Percentiles rank a stretch among this genome's conserved stretches.
Evolutionary conservation across 176 grass and related monocot species (phyloP).

Genomic region (Paspalum notatum): DNA sequence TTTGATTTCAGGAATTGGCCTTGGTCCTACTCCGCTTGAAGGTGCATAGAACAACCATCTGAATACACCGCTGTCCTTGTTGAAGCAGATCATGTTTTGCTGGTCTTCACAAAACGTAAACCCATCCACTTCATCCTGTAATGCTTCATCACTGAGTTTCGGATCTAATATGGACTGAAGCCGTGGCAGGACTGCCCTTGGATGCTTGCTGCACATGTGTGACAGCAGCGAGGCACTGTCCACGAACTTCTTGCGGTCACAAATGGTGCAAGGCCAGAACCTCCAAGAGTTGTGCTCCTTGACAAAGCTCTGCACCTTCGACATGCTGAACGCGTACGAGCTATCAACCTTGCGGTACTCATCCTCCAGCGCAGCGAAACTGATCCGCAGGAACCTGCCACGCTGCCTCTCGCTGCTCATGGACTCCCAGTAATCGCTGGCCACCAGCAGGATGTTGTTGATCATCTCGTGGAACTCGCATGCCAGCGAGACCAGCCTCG

Average conservation of each 20-base stretch:
- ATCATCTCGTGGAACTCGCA: conserved; percentile 27
- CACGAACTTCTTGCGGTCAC: conserved; percentile 23
- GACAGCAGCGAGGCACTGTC: conserved; percentile 17
- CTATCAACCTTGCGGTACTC: conserved; percentile 22
- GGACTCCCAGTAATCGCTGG: conserved; percentile 33
- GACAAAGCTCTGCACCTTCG: conserved; percentile 8
- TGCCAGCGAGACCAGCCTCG: neutral
- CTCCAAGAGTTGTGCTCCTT: conserved; percentile 26
- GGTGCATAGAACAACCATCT: conserved; percentile 44
- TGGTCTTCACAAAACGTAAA: conserved; percentile 19
- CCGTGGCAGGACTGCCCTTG: conserved; percentile 18
- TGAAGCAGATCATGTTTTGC: conserved; percentile 15
- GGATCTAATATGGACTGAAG: conserved; percentile 41
- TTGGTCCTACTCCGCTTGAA: conserved; percentile 26
- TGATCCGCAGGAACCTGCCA: conserved; percentile 12
- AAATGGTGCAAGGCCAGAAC: conserved; percentile 45
- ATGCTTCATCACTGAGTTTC: neutral
- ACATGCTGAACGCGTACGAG: neutral
- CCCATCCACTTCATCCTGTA: neutral
- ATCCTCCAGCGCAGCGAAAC: neutral
- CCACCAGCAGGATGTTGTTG: neutral
- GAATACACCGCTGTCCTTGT: conserved; percentile 6
- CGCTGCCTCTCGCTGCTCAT: conserved; percentile 27
- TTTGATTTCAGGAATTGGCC: neutral
- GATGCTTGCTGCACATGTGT: conserved; percentile 47